Evolutionary conservation across 2,329 filamentous ascomycete species (phyloP), one percentile per base, ranked within the genome.

Genomic region (Tolypocladium ovalisporum): DNA sequence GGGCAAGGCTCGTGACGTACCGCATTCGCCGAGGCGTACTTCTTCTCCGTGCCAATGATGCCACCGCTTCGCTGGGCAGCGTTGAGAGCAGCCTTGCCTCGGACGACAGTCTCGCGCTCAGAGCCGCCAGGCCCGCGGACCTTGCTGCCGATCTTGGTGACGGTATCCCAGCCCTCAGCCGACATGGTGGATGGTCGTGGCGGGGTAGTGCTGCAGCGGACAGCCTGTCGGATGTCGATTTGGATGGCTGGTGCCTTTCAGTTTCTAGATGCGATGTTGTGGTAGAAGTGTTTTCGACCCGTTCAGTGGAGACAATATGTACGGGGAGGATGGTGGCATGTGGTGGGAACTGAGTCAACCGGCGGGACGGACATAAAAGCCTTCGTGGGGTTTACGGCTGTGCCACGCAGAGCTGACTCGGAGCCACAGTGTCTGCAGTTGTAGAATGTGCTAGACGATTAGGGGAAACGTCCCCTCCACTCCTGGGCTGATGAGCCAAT

Each of bases 131-230:
- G 82, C 63, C 84, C 82, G 68, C 85, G 85, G 69, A 82, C 83
- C 76, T 89, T 93, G 83, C 85, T 90, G 70, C 94, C 94, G 71
- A 99, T 97, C 82, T 94, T 96, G 76, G 91, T 96, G 66, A 88
- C 85, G 65, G 77, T 75, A 67, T 96, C 88, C 92, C 93, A 97
- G 69, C 96, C 73, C 27, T 56, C 57, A n/a, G 55, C n/a, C n/a
- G n/a, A 57, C 55, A 57, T 58, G 29, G 36, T 58, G 53, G 27
- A 24, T 39, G 36, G 55, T 6, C 10, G 52, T 54, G n/a, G 52
- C 17, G 35, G 24, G 36, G 47, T 51, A 12, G 27, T 34, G 29
- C 47, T 34, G 47, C 47, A 32, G 29, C 27, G 47, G 27, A 51
- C 27, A 34, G 47, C 19, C 12, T 4, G 27, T n/a, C 17, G 17